phyloP scores from a whole-genome alignment of 306 rosid species.

The Prinsepia uniflora region DNA sequence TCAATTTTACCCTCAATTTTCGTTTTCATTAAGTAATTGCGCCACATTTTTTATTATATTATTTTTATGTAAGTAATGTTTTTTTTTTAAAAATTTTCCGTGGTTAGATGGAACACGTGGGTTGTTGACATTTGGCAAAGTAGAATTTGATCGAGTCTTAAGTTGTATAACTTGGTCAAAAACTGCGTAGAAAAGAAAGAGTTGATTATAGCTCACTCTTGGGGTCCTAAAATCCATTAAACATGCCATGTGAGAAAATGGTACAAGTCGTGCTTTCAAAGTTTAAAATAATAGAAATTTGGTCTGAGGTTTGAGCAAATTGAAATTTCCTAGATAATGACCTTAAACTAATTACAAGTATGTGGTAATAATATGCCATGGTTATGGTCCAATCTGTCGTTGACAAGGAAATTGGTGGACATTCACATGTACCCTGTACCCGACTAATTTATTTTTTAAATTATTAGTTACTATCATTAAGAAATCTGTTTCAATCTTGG shows the following conservation, averaged over 20 bases:
- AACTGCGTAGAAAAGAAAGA: background rate
- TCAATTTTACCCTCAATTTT: too few relatives aligned
- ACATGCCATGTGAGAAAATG: slow-evolving; percentile 11
- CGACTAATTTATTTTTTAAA: too few relatives aligned
- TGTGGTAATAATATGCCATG: background rate
- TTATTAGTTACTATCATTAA: too few relatives aligned
- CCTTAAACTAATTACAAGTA: background rate
- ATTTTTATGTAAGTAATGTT: too few relatives aligned
- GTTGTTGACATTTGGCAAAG: background rate
- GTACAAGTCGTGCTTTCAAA: background rate
- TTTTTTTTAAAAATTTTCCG: too few relatives aligned
- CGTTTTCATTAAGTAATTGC: too few relatives aligned
- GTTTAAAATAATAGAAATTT: slow-evolving; percentile 8
- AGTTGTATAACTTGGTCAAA: background rate
- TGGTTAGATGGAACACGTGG: background rate
- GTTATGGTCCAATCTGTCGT: background rate
- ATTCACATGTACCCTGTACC: background rate
- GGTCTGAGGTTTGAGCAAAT: background rate
- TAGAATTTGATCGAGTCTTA: background rate
- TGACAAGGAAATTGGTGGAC: slow-evolving; percentile 9
- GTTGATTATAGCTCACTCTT: background rate
- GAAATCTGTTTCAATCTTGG: slow-evolving; percentile 2
- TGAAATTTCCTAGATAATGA: slow-evolving; percentile 7
- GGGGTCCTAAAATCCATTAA: background rate
- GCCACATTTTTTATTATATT: too few relatives aligned